Conservation (phyloP, 1,284 basidiomycete genomes). For the Cryptococcus jaspeensis region DNA sequence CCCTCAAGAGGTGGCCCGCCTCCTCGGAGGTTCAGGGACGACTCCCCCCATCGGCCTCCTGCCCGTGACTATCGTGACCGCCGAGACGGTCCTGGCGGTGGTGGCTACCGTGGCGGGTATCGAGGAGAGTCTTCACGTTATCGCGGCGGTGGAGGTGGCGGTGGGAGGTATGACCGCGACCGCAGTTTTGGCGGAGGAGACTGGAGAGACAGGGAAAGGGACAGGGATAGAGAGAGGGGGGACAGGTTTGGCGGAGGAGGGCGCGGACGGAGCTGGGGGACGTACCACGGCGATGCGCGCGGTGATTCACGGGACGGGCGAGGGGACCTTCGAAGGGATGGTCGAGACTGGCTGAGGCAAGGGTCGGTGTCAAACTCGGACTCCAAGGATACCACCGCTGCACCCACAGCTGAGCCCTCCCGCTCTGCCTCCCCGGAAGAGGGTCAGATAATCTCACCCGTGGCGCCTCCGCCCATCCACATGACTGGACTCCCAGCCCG, state of each 20-base stretch:
- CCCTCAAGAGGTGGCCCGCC: conserved; percentile 11
- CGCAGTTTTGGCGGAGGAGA: conserved; percentile 21
- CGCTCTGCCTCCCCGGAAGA: conserved; percentile 24
- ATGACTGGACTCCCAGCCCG: conserved; percentile 10
- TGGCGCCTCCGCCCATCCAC: conserved; percentile 2
- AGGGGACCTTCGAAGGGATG: not conserved
- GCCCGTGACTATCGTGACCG: conserved; percentile 12
- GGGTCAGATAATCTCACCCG: conserved; percentile 41
- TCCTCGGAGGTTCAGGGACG: conserved; percentile 25
- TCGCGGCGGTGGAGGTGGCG: too few species aligned
- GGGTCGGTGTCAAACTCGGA: not conserved
- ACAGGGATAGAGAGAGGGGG: conserved; percentile 11
- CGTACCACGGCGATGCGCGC: not conserved
- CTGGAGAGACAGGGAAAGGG: conserved; percentile 9
- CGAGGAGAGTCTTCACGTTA: not conserved
- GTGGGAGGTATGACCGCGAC: conserved; percentile 9
- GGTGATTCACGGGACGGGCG: not conserved
- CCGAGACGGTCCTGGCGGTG: not conserved
- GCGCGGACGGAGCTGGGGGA: conserved; percentile 4
- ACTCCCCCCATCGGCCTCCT: conserved; percentile 20
- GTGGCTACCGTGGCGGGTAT: conserved; percentile 3
- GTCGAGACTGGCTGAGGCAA: not conserved
- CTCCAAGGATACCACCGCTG: not conserved
- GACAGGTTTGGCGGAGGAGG: conserved; percentile 7
- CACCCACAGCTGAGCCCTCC: not conserved